Percentiles rank a stretch among this genome's conserved stretches.
Evolutionary conservation across 345 rosid species (phyloP).

Genomic region (Pugionium cornutum): DNA sequence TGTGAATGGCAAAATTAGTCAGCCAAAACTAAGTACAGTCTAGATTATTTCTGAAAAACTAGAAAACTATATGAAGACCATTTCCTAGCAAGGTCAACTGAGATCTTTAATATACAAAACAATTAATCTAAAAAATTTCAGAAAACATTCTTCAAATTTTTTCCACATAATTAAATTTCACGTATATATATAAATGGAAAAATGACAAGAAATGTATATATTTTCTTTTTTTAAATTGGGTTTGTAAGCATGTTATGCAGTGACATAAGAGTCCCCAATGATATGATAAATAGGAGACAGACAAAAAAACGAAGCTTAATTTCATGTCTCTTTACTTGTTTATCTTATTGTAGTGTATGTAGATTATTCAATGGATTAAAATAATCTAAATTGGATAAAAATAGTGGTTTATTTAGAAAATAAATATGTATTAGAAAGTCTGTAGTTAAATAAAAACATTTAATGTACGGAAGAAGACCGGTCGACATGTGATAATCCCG

Average conservation of each 20-base stretch:
- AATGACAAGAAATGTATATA: neutral
- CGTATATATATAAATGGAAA: neutral
- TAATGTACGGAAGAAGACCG: conserved; percentile 41
- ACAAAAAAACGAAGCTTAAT: too few relatives aligned
- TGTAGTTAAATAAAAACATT: conserved; percentile 27
- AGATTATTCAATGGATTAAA: conserved; percentile 7
- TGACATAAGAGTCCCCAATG: conserved; percentile 25
- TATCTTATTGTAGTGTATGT: conserved; percentile 17
- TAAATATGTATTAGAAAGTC: too few relatives aligned
- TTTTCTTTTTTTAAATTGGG: neutral
- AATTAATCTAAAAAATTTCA: too few relatives aligned
- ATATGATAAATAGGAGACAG: conserved; percentile 31
- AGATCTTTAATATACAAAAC: too few relatives aligned
- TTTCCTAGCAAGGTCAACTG: too few relatives aligned
- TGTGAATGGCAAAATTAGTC: too few relatives aligned
- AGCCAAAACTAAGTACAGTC: too few relatives aligned
- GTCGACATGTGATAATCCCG: conserved; percentile 42
- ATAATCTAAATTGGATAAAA: neutral
- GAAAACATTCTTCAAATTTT: too few relatives aligned
- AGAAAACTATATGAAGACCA: too few relatives aligned
- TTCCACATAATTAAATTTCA: too few relatives aligned
- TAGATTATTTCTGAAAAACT: too few relatives aligned
- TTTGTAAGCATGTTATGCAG: conserved; percentile 36
- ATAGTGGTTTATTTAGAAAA: too few relatives aligned
- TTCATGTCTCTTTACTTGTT: conserved; percentile 33